Evolutionary conservation across 73 alveolate genomes (phyloP), one percentile per base, ranked within the genome.

Genomic region (Paramecium primaurelia): DNA sequence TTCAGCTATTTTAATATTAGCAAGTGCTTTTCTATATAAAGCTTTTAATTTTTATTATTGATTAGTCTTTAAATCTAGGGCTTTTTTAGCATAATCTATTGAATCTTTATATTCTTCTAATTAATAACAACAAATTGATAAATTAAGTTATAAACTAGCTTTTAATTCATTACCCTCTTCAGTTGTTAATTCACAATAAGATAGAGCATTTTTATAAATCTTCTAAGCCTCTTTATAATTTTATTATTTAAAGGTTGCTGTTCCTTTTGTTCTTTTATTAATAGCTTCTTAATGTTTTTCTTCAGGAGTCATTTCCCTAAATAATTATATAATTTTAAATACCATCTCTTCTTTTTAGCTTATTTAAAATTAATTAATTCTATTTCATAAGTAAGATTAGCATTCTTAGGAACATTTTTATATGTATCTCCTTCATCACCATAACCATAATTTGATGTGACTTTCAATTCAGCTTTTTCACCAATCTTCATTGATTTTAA

Each of bases 181-280:
- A 54, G 94, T 97, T 7, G 69, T 77, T 59, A 92, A 94, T 16
- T 77, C 96, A 80, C 83, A 86, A 44, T 95, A 85, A 12, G 36
- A 25, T 11, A 93, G 77, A 20, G 92, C 96, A 51, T 85, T 92
- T 32, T 96, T 97, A 9, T 95, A 58, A 40, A 94, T 95, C 25
- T 95, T 93, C 11, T 95, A 64, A 16, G 97, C 98, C 32, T 94
- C 96, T 86, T 92, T 86, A 32, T 88, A 95, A 30, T 86, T 92
- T 22, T 59, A 38, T 32, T 14, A 16, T 86, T 96, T 98, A 69
- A 94, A 98, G 68, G 92, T 93, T 18, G 94, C 93, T 45, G 95
- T 96, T 9, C 99, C 99, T 84, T 96, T 98, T 28, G 96, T 98
- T 92, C 97, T 97, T 58, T 86, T 58, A 69, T 92, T 96, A 30